phyloP scores from a whole-genome alignment of 192 early-diverging fungal species.

The Backusella luteola region DNA sequence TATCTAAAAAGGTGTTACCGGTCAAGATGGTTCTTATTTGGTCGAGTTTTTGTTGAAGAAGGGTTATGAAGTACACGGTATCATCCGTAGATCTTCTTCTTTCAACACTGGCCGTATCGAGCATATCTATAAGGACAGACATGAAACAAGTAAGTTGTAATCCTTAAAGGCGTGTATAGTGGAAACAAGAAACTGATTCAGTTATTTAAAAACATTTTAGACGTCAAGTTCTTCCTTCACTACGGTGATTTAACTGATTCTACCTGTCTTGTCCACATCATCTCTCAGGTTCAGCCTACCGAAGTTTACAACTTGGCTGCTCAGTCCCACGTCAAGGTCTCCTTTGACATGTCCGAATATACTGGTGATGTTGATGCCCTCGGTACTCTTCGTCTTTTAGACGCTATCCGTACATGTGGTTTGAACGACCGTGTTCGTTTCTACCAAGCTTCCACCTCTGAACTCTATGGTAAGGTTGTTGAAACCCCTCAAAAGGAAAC shows the following conservation, averaged over 20 bases:
- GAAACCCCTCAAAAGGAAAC: constrained; percentile 78
- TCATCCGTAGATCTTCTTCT: constrained; percentile 81
- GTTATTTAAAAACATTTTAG: constrained; percentile 20
- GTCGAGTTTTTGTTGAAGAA: constrained; percentile 70
- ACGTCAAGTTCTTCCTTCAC: constrained; percentile 70
- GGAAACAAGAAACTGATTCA: background rate
- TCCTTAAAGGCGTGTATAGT: background rate
- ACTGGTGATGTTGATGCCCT: constrained; percentile 78
- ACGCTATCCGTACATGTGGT: constrained; percentile 77
- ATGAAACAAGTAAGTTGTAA: constrained; percentile 51
- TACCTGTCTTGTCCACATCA: constrained; percentile 72
- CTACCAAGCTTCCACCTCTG: constrained; percentile 71
- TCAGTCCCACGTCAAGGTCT: constrained; percentile 75
- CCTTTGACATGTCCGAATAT: constrained; percentile 73
- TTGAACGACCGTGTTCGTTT: constrained; percentile 59
- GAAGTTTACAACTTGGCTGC: constrained; percentile 80
- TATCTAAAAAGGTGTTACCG: constrained; percentile 57
- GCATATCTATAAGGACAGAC: constrained; percentile 74
- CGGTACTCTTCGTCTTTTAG: constrained; percentile 74
- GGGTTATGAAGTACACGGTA: constrained; percentile 79
- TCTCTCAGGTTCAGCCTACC: constrained; percentile 68
- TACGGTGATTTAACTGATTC: constrained; percentile 81
- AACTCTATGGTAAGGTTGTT: constrained; percentile 74
- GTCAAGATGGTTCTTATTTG: constrained; percentile 80
- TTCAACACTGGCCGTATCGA: constrained; percentile 83